Evolutionary conservation across 306 rosid genomes (phyloP), one percentile per base, ranked within the genome.

Genomic region (Amphicarpaea edgeworthii): DNA sequence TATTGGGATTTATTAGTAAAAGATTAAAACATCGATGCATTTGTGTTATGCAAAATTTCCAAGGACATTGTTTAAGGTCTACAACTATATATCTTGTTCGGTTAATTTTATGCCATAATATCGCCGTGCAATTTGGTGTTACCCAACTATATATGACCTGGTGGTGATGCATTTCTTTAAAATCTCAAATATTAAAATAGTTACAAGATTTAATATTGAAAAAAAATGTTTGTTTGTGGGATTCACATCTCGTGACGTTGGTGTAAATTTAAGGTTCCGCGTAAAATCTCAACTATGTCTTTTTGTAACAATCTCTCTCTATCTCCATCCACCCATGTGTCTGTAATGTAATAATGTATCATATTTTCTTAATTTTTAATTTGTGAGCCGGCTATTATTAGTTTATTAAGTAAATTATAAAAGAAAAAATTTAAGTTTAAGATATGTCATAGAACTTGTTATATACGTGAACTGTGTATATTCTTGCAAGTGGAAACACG

Each of bases 141-240:
- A 23, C 45, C 68, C 28, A 59, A 45, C 60, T 43, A 60, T n/a
- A n/a, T n/a, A n/a, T 73, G 78, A 73, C 34, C 78, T 43, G 78
- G 78, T 30, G 12, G 60, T 59, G 30, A 37, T 59, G 58, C 12
- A 55, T 41, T 55, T 57, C 38, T 54, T 54, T 54, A 7, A 37
- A 54, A 23, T 54, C n/a, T 55, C 53, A 37, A 19, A 46, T 26
- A 10, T 3, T 70, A 32, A 50, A 32, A 70, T 14, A n/a, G 4
- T n/a, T 46, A 46, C 6, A 14, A 46, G 42, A 46, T 32, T 30
- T 43, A 45, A 46, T 34, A 34, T 65, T 43, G 1, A 21, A 67
- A 43, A 23, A 32, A 28, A 6, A 47, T 2, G n/a, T n/a, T 28
- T 50, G 30, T 30, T 24, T 11, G 62, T 30, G 43, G 5, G 28